phyloP scores from a whole-genome alignment of 2,329 filamentous ascomycete species.

The Arthrobotrys entomopaga region DNA sequence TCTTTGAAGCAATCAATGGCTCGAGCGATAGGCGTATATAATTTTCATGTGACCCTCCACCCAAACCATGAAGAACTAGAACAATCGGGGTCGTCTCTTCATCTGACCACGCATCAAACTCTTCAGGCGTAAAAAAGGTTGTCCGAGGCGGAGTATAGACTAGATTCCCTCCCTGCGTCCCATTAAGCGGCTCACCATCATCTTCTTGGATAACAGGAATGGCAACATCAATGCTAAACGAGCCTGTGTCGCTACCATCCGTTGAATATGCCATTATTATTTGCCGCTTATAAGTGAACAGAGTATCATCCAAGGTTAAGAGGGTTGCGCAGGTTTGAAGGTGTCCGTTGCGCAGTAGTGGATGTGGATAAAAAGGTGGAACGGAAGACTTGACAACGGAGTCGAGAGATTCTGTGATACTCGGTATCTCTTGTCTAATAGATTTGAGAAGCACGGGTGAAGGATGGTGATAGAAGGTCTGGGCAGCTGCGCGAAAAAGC shows the following conservation, averaged over 20 bases:
- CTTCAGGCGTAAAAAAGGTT: conserved; percentile 76
- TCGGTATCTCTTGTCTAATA: conserved; percentile 66
- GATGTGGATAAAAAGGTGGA: conserved; percentile 86
- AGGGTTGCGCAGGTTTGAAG: conserved; percentile 91
- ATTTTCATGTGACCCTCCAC: conserved; percentile 89
- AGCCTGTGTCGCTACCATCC: conserved; percentile 22
- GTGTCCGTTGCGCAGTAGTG: conserved; percentile 92
- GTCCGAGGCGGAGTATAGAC: conserved; percentile 76
- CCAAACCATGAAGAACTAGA: too few species aligned
- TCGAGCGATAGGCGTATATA: conserved; percentile 85
- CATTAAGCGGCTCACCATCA: too few species aligned
- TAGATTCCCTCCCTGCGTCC: conserved; percentile 32
- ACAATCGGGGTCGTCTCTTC: conserved; percentile 71
- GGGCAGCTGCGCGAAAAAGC: conserved; percentile 11
- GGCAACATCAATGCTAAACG: conserved; percentile 43
- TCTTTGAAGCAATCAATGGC: conserved; percentile 69
- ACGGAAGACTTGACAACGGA: conserved; percentile 76
- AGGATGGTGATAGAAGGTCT: conserved; percentile 55
- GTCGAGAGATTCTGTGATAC: conserved; percentile 70
- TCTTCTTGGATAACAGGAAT: conserved; percentile 7
- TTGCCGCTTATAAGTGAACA: conserved; percentile 82
- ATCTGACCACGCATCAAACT: conserved; percentile 74
- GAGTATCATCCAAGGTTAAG: conserved; percentile 73
- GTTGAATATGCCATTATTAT: conserved; percentile 74
- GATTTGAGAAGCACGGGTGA: conserved; percentile 57